Percentiles rank a stretch among this genome's conserved stretches.
Conservation (phyloP, 2,329 filamentous ascomycete species). For the Trichoderma arundinaceum region DNA sequence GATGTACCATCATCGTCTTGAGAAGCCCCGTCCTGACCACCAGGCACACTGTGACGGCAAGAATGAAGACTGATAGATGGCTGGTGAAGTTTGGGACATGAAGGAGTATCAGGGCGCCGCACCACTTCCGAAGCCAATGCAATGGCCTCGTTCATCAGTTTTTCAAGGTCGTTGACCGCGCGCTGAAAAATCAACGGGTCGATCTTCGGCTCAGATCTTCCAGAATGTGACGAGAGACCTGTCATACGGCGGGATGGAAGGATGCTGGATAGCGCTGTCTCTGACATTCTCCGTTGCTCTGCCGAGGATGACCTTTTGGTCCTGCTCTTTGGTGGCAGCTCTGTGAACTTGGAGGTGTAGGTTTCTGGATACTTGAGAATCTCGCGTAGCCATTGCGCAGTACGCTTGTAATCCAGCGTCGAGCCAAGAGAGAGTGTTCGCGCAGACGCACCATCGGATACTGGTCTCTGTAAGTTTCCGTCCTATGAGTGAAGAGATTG, state of each 20-base stretch:
- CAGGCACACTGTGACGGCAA: conserved; percentile 21
- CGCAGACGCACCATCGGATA: conserved; percentile 29
- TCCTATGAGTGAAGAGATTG: conserved; percentile 21
- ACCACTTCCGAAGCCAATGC: conserved; percentile 50
- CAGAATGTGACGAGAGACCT: conserved; percentile 34
- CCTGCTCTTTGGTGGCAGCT: conserved; percentile 35
- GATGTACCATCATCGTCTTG: conserved; percentile 25
- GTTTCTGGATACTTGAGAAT: conserved; percentile 40
- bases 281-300: conserved; percentile 36
- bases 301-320: conserved; percentile 27
- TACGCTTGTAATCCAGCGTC: conserved; percentile 44
- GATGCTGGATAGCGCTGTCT: conserved; percentile 34
- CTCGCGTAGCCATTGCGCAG: conserved; percentile 44
- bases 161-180: conserved; percentile 52
- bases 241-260: conserved; percentile 34
- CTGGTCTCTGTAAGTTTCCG: conserved; percentile 7
- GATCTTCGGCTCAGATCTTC: conserved; percentile 36
- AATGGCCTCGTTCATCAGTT: conserved; percentile 54
- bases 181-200: conserved; percentile 44
- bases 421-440: conserved; percentile 40
- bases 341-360: conserved; percentile 40
- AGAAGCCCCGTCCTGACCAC: conserved; percentile 1
- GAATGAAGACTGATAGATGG: conserved; percentile 32
- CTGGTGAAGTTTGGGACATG: conserved; percentile 31
- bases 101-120: conserved; percentile 40